These are phyloP conservation scores for Pelargonium citronellum DNA, from an alignment of 441 rosid genomes.

Conservation along the genomic window DNA sequence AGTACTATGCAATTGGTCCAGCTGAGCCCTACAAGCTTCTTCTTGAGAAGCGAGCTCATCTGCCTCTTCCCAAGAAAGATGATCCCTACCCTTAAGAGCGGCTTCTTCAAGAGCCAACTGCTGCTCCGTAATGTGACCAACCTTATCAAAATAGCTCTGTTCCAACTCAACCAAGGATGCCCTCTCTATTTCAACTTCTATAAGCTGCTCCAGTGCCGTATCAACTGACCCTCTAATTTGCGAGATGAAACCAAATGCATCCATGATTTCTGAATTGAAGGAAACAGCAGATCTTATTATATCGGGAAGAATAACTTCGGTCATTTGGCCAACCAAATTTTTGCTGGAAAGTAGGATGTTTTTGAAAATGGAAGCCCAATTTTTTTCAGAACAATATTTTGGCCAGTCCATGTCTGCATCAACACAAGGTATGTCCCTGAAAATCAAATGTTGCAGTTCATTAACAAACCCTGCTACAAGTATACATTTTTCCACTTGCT, in stretches of 20 bases:
- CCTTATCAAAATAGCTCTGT: slow-evolving; percentile 78
- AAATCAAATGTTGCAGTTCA: slow-evolving; percentile 53
- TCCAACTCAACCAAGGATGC: slow-evolving; percentile 80
- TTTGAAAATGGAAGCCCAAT: slow-evolving; percentile 62
- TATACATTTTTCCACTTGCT: slow-evolving; percentile 79
- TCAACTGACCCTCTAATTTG: slow-evolving; percentile 82
- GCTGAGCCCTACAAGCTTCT: slow-evolving; percentile 90
- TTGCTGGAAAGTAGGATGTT: slow-evolving; percentile 52
- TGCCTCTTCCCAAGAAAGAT: slow-evolving; percentile 99
- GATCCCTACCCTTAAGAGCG: slow-evolving; percentile 81
- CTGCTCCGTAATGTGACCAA: slow-evolving; percentile 81
- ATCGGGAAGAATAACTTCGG: slow-evolving; percentile 63
- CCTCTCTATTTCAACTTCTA: slow-evolving; percentile 76
- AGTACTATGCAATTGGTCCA: slow-evolving; percentile 77
- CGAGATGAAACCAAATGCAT: slow-evolving; percentile 81
- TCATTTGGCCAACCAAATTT: slow-evolving; percentile 59
- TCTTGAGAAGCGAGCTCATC: slow-evolving; percentile 98
- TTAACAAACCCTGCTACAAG: slow-evolving; percentile 54
- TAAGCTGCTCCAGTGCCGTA: slow-evolving; percentile 71
- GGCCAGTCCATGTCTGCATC: slow-evolving; percentile 31
- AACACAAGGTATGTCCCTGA: slow-evolving; percentile 34
- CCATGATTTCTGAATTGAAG: slow-evolving; percentile 73
- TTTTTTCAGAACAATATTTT: slow-evolving; percentile 39
- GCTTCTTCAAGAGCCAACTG: slow-evolving; percentile 91
- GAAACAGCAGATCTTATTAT: slow-evolving; percentile 68